phyloP scores from a whole-genome alignment of 2,329 filamentous ascomycete genomes.

The Trichoderma cornu-damae region DNA sequence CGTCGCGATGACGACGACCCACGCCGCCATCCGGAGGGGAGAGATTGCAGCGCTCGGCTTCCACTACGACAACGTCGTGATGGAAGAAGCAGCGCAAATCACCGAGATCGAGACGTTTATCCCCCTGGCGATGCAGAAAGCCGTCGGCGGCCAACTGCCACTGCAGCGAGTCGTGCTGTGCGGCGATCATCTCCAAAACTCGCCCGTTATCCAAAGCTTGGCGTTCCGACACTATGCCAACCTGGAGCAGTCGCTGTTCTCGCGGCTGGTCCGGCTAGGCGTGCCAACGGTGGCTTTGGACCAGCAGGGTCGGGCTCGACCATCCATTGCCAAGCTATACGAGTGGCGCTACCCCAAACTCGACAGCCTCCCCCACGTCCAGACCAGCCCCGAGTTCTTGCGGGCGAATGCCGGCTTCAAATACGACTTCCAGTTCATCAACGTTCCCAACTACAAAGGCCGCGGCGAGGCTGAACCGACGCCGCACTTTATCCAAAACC shows the following conservation, averaged over 20 bases:
- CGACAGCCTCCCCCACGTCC: constrained; percentile 71
- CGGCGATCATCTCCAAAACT: constrained; percentile 95
- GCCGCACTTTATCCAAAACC: constrained; percentile 92
- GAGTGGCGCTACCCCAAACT: constrained; percentile 85
- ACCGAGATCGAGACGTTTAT: constrained; percentile 98
- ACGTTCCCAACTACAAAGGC: constrained; percentile 90
- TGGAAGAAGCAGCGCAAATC: constrained; percentile 98
- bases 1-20: constrained; percentile 97
- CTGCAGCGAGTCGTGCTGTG: constrained; percentile 87
- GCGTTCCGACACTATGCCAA: constrained; percentile 95
- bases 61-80: constrained; percentile 94
- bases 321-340: constrained; percentile 83
- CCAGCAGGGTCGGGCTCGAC: constrained; percentile 85
- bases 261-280: constrained; percentile 80
- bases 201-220: constrained; percentile 88
- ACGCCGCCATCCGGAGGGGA: constrained; percentile 87
- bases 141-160: constrained; percentile 64
- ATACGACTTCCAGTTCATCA: constrained; percentile 94
- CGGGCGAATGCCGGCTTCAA: constrained; percentile 85
- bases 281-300: constrained; percentile 89
- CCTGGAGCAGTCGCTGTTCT: constrained; percentile 91
- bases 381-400: constrained; percentile 64
- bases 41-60: constrained; percentile 92
- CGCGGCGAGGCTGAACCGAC: constrained; percentile 82
- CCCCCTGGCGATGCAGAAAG: constrained; percentile 84